Conservation (phyloP, 2,329 filamentous ascomycete genomes). For the Xylariaceae sp. region DNA sequence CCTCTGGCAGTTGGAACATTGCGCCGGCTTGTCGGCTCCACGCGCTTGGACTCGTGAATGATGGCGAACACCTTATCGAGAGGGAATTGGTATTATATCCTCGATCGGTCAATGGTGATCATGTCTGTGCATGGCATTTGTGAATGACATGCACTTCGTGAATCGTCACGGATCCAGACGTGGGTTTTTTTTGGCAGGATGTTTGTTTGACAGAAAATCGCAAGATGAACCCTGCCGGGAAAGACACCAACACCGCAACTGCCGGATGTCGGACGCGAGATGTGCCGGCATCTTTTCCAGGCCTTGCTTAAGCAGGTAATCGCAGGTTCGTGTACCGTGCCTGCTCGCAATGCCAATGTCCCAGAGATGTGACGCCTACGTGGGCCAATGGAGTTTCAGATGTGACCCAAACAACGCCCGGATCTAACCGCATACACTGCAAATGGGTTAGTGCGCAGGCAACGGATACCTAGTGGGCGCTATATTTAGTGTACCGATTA, state of each 20-base stretch:
- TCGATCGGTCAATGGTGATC: background rate
- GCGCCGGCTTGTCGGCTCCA: background rate
- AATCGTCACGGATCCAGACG: too few species aligned
- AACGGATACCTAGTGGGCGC: background rate
- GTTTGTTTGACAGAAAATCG: too few species aligned
- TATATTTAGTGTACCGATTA: background rate
- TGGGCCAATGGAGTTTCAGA: background rate
- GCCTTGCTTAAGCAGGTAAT: background rate
- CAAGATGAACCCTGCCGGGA: too few species aligned
- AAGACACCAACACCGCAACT: background rate
- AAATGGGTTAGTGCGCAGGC: background rate
- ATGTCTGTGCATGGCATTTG: background rate
- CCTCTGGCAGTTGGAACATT: slow-evolving; percentile 24
- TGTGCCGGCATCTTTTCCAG: background rate
- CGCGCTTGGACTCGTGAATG: background rate
- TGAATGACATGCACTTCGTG: background rate
- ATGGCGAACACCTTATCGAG: background rate
- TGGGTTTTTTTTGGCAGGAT: too few species aligned
- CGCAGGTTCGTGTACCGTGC: background rate
- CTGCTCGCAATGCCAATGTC: background rate
- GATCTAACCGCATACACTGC: background rate
- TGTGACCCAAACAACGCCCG: background rate
- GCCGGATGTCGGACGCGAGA: background rate
- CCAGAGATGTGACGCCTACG: background rate
- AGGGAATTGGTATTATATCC: background rate